A percentile compares a stretch with the other conserved stretches of the same genome.
Evolutionary conservation across 805 yeast species (phyloP).

Genomic region (Lachancea mirantina): DNA sequence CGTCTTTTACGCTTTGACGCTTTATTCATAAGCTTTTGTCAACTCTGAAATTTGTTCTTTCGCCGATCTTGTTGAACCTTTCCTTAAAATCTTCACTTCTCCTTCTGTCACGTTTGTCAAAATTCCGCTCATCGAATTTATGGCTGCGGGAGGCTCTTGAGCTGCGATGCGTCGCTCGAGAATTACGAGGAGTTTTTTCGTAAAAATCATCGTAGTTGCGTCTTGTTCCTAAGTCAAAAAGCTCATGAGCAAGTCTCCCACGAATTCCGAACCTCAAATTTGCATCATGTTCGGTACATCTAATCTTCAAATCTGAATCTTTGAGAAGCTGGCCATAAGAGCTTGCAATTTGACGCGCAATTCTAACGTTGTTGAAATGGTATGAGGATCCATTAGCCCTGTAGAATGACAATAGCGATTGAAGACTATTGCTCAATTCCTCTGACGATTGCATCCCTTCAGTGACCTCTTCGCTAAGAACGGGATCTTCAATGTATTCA

Average conservation of each 20-base stretch:
- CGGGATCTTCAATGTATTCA: slow-evolving; percentile 34
- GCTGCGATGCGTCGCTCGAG: background rate
- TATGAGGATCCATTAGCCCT: slow-evolving; percentile 31
- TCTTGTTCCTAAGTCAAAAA: slow-evolving; percentile 17
- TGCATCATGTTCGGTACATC: slow-evolving; percentile 12
- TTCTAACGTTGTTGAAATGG: slow-evolving; percentile 22
- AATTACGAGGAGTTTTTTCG: background rate
- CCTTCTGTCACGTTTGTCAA: background rate
- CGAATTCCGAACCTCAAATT: slow-evolving; percentile 20
- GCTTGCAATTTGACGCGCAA: slow-evolving; percentile 19
- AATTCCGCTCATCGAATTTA: background rate
- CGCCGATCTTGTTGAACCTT: too few relatives aligned
- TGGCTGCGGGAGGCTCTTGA: background rate
- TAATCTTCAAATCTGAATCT: slow-evolving; percentile 20
- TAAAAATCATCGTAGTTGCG: slow-evolving; percentile 2
- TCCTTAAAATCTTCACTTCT: too few relatives aligned
- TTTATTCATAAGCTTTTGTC: too few relatives aligned
- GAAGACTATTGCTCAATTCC: slow-evolving; percentile 27
- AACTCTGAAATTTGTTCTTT: too few relatives aligned
- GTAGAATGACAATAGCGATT: slow-evolving; percentile 33
- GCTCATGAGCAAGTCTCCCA: slow-evolving; percentile 15
- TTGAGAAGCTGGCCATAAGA: slow-evolving; percentile 21
- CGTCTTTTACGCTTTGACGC: too few relatives aligned
- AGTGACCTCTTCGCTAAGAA: slow-evolving; percentile 24
- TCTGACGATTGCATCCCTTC: slow-evolving; percentile 20